Conservation (phyloP, 441 rosid genomes). For the Jatropha multifida region DNA sequence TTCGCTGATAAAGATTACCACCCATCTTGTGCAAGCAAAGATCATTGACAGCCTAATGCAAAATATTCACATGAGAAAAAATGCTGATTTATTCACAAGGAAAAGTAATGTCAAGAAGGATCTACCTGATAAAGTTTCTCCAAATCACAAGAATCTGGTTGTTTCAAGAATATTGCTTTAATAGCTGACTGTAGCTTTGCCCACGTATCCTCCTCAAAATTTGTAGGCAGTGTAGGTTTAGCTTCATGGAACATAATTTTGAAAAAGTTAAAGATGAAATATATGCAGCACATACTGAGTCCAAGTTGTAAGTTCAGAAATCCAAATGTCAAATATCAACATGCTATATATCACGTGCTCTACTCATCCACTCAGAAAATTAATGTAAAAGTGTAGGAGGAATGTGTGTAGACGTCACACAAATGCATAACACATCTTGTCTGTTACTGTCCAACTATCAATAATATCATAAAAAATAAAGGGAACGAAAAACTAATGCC, state of each 20-base stretch:
- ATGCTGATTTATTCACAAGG: not conserved
- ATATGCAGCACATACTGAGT: not conserved
- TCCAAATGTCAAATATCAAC: not conserved
- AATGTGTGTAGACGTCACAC: not conserved
- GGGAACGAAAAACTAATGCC: not conserved
- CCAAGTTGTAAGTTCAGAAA: not conserved
- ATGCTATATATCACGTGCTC: not conserved
- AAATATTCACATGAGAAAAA: conserved; percentile 9
- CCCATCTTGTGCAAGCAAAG: conserved; percentile 95
- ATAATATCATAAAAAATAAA: not conserved
- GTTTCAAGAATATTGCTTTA: conserved; percentile 88
- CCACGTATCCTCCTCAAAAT: conserved; percentile 97
- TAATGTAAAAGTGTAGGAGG: not conserved
- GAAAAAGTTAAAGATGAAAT: not conserved
- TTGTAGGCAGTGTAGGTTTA: conserved; percentile 81
- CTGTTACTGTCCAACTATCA: not conserved
- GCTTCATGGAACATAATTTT: conserved; percentile 43
- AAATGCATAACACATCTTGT: not conserved
- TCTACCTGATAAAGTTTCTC: conserved; percentile 91
- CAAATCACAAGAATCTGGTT: conserved; percentile 65
- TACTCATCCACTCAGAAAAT: conserved; percentile 3
- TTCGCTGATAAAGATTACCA: conserved; percentile 82
- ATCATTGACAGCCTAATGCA: conserved; percentile 76
- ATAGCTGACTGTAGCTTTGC: conserved; percentile 88
- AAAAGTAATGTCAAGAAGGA: conserved; percentile 8